Evolutionary conservation across 2,329 filamentous ascomycete genomes (phyloP).

Genomic region (Grosmannia huntii): DNA sequence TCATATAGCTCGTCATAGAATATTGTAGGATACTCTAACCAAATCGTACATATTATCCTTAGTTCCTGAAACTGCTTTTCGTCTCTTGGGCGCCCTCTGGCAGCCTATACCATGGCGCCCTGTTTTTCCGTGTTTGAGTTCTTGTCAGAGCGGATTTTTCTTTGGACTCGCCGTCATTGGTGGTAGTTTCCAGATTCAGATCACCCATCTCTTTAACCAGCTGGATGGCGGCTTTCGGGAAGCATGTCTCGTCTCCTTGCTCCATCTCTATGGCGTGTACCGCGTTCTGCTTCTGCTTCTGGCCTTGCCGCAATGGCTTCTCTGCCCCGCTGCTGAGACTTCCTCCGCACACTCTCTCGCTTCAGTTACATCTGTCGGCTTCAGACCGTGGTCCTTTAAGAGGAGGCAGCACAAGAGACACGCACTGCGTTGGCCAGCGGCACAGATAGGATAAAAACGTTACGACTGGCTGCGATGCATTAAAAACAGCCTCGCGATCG

Average conservation of each 20-base stretch:
- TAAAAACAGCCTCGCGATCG: no score
- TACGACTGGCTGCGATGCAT: conserved; percentile 24
- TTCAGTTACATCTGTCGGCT: conserved; percentile 12
- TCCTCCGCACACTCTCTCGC: background rate
- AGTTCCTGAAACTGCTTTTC: no score
- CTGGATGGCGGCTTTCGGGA: background rate
- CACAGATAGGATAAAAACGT: conserved; percentile 43
- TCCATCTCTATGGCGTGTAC: background rate
- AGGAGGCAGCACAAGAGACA: conserved; percentile 37
- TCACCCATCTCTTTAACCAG: background rate
- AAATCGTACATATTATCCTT: no score
- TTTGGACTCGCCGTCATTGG: no score
- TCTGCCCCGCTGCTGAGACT: background rate
- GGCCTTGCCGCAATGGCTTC: background rate
- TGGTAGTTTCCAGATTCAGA: background rate
- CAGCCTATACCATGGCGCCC: no score
- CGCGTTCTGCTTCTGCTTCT: background rate
- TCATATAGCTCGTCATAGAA: no score
- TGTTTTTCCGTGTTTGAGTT: no score
- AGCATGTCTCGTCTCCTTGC: background rate
- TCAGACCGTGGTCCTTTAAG: conserved; percentile 36
- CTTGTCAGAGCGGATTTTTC: no score
- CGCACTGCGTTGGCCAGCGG: conserved; percentile 37
- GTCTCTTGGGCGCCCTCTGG: no score
- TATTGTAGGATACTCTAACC: no score